Conservation (phyloP, 2,329 filamentous ascomycete species). For the Xylariaceae sp. region DNA sequence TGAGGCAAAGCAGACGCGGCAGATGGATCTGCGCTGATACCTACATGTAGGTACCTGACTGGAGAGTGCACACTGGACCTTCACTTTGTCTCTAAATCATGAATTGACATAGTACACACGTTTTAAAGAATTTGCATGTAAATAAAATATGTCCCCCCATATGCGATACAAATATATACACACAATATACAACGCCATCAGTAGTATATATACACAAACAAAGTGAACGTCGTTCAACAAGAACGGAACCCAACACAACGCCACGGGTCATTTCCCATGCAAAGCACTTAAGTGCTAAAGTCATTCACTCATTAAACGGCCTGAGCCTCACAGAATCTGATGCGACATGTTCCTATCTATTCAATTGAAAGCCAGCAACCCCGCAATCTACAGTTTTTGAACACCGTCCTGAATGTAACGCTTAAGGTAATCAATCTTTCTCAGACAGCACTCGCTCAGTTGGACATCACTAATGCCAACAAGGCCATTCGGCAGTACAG, state of each 20-base stretch:
- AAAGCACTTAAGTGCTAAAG: constrained; percentile 20
- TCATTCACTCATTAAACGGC: constrained; percentile 35
- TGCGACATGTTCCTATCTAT: constrained; percentile 30
- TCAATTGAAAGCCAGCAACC: constrained; percentile 8
- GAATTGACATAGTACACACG: too few relatives aligned
- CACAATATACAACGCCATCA: constrained; percentile 9
- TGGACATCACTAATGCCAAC: constrained; percentile 83
- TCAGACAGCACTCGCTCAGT: constrained; percentile 17
- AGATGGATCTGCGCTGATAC: too few relatives aligned
- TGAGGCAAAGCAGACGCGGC: too few relatives aligned
- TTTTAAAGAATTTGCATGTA: not conserved
- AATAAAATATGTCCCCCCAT: constrained; percentile 14
- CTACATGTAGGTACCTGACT: too few relatives aligned
- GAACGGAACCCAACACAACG: constrained; percentile 14
- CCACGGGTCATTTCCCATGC: constrained; percentile 5
- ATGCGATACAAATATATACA: constrained; percentile 13
- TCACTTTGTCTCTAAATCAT: too few relatives aligned
- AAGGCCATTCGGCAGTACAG: constrained; percentile 98
- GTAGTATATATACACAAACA: constrained; percentile 15
- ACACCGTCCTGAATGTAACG: too few relatives aligned
- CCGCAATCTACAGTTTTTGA: constrained; percentile 19
- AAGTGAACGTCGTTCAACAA: constrained; percentile 15
- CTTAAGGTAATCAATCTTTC: too few relatives aligned
- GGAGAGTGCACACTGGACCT: too few relatives aligned
- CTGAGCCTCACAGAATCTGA: constrained; percentile 30